Percentiles rank a stretch among this genome's conserved stretches.
phyloP scores from a whole-genome alignment of 2,329 filamentous ascomycete species.

The Diaporthe helianthi region DNA sequence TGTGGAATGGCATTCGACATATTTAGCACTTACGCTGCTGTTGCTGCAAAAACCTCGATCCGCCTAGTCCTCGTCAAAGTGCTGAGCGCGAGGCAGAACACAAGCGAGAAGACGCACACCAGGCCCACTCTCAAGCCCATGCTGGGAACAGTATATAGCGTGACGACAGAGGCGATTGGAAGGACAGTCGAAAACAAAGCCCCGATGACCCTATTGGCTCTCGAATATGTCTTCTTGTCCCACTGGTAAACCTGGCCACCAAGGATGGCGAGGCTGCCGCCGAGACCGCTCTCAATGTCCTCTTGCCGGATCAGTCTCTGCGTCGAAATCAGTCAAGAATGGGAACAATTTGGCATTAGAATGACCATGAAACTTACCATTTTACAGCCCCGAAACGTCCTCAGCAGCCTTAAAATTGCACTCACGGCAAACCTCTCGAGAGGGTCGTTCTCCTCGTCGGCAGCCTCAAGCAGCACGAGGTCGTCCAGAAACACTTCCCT shows the following conservation, averaged over 20 bases:
- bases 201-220: slow-evolving; percentile 33
- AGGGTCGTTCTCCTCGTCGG: slow-evolving; percentile 1
- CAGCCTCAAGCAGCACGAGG: slow-evolving; percentile 23
- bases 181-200: slow-evolving; percentile 36
- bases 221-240: slow-evolving; percentile 1
- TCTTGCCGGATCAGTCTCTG: slow-evolving; percentile 18
- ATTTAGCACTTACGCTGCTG: slow-evolving; percentile 38
- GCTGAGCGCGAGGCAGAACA: slow-evolving; percentile 40
- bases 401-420: slow-evolving; percentile 11
- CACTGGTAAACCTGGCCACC: slow-evolving; percentile 32
- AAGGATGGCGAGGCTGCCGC: slow-evolving; percentile 9
- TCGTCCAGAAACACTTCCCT: slow-evolving; percentile 14
- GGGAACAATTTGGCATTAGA: too few relatives aligned
- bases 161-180: slow-evolving; percentile 37
- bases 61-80: slow-evolving; percentile 40
- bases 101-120: slow-evolving; percentile 40
- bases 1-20: too few relatives aligned
- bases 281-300: slow-evolving; percentile 24
- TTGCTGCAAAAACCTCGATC: slow-evolving; percentile 42
- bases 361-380: background rate
- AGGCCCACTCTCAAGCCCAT: slow-evolving; percentile 36
- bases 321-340: background rate
- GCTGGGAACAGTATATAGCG: slow-evolving; percentile 36
- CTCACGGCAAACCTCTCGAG: slow-evolving; percentile 20
- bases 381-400: slow-evolving; percentile 1